These are phyloP conservation scores for Agaricus subrufescens DNA, from an alignment of 768 basidiomycete species.

Conservation along the genomic window DNA sequence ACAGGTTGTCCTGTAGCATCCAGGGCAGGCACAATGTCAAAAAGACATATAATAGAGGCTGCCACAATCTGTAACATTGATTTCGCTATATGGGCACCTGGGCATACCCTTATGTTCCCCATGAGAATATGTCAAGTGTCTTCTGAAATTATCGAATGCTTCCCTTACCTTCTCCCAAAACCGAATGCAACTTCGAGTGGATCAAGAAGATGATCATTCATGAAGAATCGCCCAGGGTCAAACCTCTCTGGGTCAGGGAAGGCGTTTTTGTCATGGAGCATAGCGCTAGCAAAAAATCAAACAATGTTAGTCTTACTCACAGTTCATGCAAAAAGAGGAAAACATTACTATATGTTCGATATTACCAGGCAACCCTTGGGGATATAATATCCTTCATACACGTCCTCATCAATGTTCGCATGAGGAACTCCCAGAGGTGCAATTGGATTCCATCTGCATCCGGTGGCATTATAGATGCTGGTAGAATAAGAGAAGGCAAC, in stretches of 20 bases:
- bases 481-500: background rate
- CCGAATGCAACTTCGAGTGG: background rate
- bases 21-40: background rate
- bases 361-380: constrained; percentile 43
- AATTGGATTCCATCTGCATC: background rate
- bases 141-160: too few relatives aligned
- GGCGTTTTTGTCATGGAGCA: constrained; percentile 42
- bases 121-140: background rate
- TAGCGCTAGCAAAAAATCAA: constrained; percentile 29
- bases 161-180: background rate
- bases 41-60: background rate
- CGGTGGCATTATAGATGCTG: background rate
- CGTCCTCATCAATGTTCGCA: constrained; percentile 25
- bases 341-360: constrained; percentile 38
- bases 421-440: constrained; percentile 32
- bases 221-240: constrained; percentile 36
- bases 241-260: constrained; percentile 47
- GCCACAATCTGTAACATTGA: background rate
- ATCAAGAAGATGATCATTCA: background rate
- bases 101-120: background rate
- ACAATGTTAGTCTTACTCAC: background rate
- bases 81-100: background rate
- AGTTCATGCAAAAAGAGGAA: background rate
- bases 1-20: background rate
- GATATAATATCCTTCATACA: constrained; percentile 33